These are phyloP conservation scores for Linnemannia zychae DNA, from an alignment of 192 early-diverging fungal species.

Conservation along the genomic window DNA sequence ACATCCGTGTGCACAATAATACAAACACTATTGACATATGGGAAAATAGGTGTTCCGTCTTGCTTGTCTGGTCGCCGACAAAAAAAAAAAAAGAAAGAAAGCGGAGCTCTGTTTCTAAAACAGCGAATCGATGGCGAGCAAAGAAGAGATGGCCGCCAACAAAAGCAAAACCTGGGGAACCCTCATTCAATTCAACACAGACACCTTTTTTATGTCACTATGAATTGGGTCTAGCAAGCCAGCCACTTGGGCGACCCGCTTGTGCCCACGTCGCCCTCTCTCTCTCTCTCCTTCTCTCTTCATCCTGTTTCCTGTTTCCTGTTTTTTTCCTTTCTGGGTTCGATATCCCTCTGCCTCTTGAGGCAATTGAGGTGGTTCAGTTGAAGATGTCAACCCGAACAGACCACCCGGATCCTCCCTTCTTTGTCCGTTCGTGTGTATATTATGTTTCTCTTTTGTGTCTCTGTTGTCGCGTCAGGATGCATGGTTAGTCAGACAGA, in stretches of 20 bases:
- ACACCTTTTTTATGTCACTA: not conserved
- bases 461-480: not conserved
- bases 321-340: not conserved
- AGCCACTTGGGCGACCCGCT: not conserved
- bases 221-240: not conserved
- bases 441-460: not conserved
- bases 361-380: not conserved
- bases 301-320: not conserved
- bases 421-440: no score
- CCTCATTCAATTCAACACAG: not conserved
- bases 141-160: not conserved
- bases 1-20: constrained; percentile 1
- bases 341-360: not conserved
- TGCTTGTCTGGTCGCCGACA: not conserved
- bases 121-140: not conserved
- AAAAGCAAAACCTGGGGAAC: constrained; percentile 7
- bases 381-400: not conserved
- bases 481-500: not conserved
- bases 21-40: not conserved
- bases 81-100: not conserved
- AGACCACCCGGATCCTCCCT: not conserved
- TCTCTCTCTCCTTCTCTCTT: not conserved
- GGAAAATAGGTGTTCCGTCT: not conserved
- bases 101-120: not conserved
- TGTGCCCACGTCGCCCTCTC: constrained; percentile 1